These are phyloP conservation scores for Flaveria bidentis DNA, from an alignment of 129 eudicot species.

Conservation along the genomic window DNA sequence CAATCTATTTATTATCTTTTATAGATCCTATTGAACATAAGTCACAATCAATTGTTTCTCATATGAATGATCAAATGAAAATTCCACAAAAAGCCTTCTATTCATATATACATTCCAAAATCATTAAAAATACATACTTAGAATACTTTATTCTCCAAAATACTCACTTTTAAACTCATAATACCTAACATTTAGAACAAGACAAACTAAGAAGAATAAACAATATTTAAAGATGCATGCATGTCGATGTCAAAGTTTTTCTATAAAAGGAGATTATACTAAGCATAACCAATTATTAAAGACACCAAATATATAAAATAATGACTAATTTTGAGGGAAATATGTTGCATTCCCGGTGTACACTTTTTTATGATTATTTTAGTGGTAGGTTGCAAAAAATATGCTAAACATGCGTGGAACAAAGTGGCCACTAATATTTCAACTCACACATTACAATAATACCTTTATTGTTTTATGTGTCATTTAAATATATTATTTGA, in stretches of 20 bases:
- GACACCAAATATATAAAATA: conserved; percentile 15
- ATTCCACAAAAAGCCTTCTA: background rate
- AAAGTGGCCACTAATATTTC: conserved; percentile 35
- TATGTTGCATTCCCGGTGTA: conserved; percentile 23
- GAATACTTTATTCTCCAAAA: background rate
- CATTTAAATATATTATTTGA: background rate
- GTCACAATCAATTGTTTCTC: background rate
- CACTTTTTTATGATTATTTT: conserved; percentile 16
- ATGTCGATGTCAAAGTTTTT: conserved; percentile 23
- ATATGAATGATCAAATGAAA: background rate
- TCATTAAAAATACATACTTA: background rate
- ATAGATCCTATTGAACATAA: too few species aligned
- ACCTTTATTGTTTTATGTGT: conserved; percentile 31
- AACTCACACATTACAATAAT: conserved; percentile 32
- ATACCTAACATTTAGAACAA: conserved; percentile 22
- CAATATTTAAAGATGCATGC: conserved; percentile 24
- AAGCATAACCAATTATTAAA: conserved; percentile 25
- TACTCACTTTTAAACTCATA: conserved; percentile 4
- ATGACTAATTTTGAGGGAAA: conserved; percentile 22
- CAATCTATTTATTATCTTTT: background rate
- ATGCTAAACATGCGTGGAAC: conserved; percentile 26
- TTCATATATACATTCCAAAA: background rate
- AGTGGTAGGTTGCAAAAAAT: conserved; percentile 27
- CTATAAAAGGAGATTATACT: conserved; percentile 4
- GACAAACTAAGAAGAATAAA: conserved; percentile 6